phyloP scores from a whole-genome alignment of 2,329 filamentous ascomycete species.

The Helotiales sp. region DNA sequence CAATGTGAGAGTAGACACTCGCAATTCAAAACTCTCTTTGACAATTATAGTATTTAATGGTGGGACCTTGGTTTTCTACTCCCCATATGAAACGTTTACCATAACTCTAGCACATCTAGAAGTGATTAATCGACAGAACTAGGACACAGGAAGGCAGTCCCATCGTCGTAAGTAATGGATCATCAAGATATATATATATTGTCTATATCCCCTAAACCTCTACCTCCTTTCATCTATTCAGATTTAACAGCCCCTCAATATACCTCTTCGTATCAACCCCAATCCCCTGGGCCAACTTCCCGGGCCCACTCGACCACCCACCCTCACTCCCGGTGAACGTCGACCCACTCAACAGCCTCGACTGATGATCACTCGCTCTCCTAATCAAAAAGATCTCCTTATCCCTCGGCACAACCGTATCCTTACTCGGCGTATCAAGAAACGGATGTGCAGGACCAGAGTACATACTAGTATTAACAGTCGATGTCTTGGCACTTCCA shows the following conservation, averaged over 20 bases:
- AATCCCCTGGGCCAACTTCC: conserved; percentile 68
- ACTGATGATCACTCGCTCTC: conserved; percentile 55
- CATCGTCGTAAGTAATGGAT: too few relatives aligned
- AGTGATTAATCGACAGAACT: too few relatives aligned
- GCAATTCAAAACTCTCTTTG: too few relatives aligned
- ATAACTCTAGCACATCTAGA: too few relatives aligned
- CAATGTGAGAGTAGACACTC: too few relatives aligned
- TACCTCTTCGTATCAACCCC: conserved; percentile 76
- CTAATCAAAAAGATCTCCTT: conserved; percentile 65
- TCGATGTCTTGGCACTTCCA: conserved; percentile 11
- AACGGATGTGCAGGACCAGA: conserved; percentile 34
- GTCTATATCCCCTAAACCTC: neutral
- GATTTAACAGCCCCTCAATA: conserved; percentile 68
- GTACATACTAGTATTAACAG: conserved; percentile 15
- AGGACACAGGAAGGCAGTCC: too few relatives aligned
- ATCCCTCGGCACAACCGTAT: conserved; percentile 20
- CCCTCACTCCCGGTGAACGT: conserved; percentile 38
- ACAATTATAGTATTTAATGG: too few relatives aligned
- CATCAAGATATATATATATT: neutral
- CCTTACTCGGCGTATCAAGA: conserved; percentile 15
- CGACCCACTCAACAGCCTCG: conserved; percentile 21
- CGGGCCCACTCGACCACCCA: conserved; percentile 55
- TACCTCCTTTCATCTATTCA: conserved; percentile 39
- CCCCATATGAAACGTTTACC: too few relatives aligned
- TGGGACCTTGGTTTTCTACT: too few relatives aligned